Base-by-base conservation (phyloP, 23 red algal genomes). In the Gracilaria vermiculophylla region DNA sequence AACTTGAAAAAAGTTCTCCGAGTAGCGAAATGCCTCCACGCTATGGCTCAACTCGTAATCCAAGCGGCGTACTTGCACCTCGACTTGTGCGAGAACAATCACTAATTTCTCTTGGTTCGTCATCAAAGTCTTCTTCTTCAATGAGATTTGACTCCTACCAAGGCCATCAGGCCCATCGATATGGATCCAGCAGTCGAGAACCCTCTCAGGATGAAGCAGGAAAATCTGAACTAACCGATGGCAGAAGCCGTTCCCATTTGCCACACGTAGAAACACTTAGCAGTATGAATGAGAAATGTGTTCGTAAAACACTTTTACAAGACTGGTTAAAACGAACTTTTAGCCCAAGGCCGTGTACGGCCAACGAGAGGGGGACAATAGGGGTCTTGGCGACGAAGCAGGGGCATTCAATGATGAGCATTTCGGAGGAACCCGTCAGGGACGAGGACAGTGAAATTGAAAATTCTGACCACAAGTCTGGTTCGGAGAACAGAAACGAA, bases 231-330 rank as follows among this genome's bases (percentile, higher is more conserved):
- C 8, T 36, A 24, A 36, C 2, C 4, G 37, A 44, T 8, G 37
- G 67, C 5, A 28, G 35, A 73, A 21, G 24, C 20, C 8, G 3
- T 25, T 28, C 36, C 9, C 23, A 36, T 13, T 73, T 48, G 42
- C 6, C 33, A 42, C 1, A 47, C 3, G 17, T 73, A 2, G 20
- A 28, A 47, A 73, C 67, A 10, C 37, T 73, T 44, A 42, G 42
- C 11, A 15, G 13, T 36, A 64, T 28, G 33, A 66, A 82, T 60
- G 81, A 85, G 37, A 66, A 50, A 37, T 69, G 48, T 69, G 81
- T 85, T 20, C 81, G 60, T 15, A 65, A 55, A 45, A 71, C 81
- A 44, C 49, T 85, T 20, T 85, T 62, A 11, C 81, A 85, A 85
- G 81, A 85, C 62, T 85, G 81, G 81, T 69, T 72, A 6, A 65